phyloP scores from a whole-genome alignment of 2,329 filamentous ascomycete species.

The Pyricularia sp. region DNA sequence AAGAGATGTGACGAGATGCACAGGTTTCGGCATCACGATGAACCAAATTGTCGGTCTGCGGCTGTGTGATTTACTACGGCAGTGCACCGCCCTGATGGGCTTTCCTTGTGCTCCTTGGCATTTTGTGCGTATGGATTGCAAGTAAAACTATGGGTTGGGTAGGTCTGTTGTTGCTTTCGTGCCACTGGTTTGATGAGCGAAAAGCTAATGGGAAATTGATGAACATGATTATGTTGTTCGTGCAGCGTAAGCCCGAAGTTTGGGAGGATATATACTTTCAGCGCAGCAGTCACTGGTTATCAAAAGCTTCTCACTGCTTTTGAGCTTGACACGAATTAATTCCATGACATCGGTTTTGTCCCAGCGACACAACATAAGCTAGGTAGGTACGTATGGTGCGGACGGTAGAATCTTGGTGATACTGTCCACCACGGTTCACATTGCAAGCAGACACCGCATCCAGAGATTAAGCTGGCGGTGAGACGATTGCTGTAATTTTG shows the following conservation, averaged over 20 bases:
- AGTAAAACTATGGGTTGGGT: neutral
- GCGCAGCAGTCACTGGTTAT: neutral
- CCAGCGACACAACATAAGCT: neutral
- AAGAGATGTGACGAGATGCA: neutral
- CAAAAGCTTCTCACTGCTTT: neutral
- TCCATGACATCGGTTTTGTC: neutral
- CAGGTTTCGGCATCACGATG: neutral
- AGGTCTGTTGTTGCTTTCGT: neutral
- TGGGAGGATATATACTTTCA: too few species aligned
- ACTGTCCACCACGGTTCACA: neutral
- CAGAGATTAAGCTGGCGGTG: neutral
- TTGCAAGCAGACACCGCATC: neutral
- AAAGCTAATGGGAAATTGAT: neutral
- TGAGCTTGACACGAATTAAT: neutral
- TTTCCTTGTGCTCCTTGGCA: neutral
- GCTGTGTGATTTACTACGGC: neutral
- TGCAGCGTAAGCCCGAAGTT: too few species aligned
- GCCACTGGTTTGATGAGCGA: neutral
- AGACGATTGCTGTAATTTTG: neutral
- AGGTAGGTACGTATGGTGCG: neutral
- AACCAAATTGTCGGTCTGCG: neutral
- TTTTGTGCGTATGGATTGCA: neutral
- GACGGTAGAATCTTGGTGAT: neutral
- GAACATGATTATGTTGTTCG: too few species aligned
- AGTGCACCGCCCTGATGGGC: neutral